Base-by-base conservation (phyloP, 2,329 filamentous ascomycete genomes). In the Botrytis galanthina region DNA sequence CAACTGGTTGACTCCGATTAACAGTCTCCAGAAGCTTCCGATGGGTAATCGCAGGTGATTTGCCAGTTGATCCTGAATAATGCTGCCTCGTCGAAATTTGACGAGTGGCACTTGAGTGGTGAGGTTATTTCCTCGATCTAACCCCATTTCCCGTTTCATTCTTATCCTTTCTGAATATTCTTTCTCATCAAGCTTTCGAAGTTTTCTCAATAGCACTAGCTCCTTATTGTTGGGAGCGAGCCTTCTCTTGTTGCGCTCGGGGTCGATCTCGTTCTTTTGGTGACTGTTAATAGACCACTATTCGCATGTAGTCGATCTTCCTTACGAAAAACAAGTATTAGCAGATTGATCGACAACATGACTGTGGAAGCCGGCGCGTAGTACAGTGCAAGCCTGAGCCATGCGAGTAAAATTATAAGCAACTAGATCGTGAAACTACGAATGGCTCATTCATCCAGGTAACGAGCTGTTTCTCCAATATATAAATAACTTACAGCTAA, bases 391-490 rank as follows among this genome's bases (percentile, higher is more conserved):
- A 18, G 14, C 8, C n/a, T 29, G 8, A 57, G 14, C n/a, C 6
- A 32, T 29, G 7, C 51, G 18, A 3, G 3, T 1, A 6, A 18
- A 18, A 9, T 29, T 29, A 29, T 18, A 18, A 29, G 1, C 12
- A 54, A 29, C 14, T 57, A 32, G 14, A 57, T n/a, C 26, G 7
- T 32, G 14, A 4, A 29, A 29, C 51, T 29, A 3, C 14, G 14
- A 57, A 18, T 18, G n/a, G n/a, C 0, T 57, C n/a, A 18, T 57
- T 18, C n/a, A 0, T 9, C n/a, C n/a, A 1, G 14, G 1, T 3
- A 57, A 18, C 0, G 7, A 29, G 0, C 3, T 0, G 14, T 32
- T 18, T 29, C 6, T 32, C n/a, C 3, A 29, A 18, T 29, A 1
- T 3, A 29, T 9, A 18, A 1, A 57, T 29, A 9, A 57, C 6